Base-by-base conservation (phyloP, 2,329 filamentous ascomycete genomes). In the Arthroderma sp. region DNA sequence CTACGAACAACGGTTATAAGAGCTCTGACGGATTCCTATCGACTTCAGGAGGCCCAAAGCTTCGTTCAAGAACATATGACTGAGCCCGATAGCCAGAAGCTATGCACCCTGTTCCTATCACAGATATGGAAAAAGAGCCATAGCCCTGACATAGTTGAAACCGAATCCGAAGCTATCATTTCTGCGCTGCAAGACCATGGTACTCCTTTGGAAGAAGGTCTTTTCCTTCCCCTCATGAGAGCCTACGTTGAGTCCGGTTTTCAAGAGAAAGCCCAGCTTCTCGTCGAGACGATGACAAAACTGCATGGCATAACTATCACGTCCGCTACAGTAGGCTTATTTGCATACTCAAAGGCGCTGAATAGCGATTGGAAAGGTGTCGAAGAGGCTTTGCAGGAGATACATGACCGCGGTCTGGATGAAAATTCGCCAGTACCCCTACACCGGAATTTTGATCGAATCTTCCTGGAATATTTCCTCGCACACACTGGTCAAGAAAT, bases 381-480 rank as follows among this genome's bases (percentile, higher is more conserved):
- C 6, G 55, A 64, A 39, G 49, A 47, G n/a, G 61, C 57, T n/a
- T 48, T 69, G 40, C 47, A 58, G 36, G 57, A 61, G 38, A 63
- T 68, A 54, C 59, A 65, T 38, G 50, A 56, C 6, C 55, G 59
- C 5, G 56, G 57, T 4, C 46, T 63, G 30, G 60, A 62, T 8
- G 50, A 48, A 4, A 51, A 53, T 10, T 51, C 54, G 8, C 48
- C 46, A 9, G 39, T 36, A 43, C 49, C 43, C 5, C 66, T 66
- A 37, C 41, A 51, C 2, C 53, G 53, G 4, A 52, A 58, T 22
- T 66, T 66, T 40, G 62, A 66, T 44, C 61, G 62, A 27, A 56
- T 67, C 37, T 66, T 66, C 37, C 50, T 66, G 32, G 64, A 67
- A 49, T 67, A 60, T 41, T 66, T 62, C 56, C 54, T 62, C 4